Conservation (phyloP, 805 yeast genomes). For the Blastobotrys chiropterorum region DNA sequence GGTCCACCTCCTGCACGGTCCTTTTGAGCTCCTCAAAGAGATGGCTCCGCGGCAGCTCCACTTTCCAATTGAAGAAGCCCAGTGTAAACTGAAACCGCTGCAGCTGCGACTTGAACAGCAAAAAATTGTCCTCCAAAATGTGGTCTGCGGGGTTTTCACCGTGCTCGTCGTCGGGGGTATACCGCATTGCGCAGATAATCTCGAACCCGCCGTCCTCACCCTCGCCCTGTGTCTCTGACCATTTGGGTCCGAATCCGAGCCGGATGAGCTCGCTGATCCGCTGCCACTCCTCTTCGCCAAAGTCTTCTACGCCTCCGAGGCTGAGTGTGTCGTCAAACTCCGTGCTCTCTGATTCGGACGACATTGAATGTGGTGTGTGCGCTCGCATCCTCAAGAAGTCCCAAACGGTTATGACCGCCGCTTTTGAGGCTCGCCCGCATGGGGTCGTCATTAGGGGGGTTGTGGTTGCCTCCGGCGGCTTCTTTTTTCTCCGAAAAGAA, state of each 20-base stretch:
- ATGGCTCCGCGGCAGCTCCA: slow-evolving; percentile 37
- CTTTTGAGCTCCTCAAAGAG: slow-evolving; percentile 39
- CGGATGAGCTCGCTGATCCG: too few relatives aligned
- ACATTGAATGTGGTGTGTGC: too few relatives aligned
- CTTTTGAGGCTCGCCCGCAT: too few relatives aligned
- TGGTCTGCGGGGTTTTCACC: slow-evolving; percentile 24
- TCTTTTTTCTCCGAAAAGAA: background rate
- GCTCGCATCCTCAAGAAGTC: too few relatives aligned
- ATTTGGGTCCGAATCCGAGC: too few relatives aligned
- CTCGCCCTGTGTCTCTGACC: too few relatives aligned
- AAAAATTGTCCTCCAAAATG: slow-evolving; percentile 53
- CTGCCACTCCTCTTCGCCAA: background rate
- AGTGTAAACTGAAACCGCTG: slow-evolving; percentile 52
- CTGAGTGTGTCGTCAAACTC: background rate
- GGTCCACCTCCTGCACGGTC: slow-evolving; percentile 26
- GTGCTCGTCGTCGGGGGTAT: slow-evolving; percentile 48
- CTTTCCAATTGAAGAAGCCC: slow-evolving; percentile 46
- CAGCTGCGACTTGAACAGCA: slow-evolving; percentile 58
- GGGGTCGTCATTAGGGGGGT: too few relatives aligned
- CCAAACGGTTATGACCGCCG: too few relatives aligned
- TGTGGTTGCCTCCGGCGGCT: background rate
- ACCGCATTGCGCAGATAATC: slow-evolving; percentile 65
- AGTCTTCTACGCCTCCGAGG: background rate
- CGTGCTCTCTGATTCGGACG: background rate
- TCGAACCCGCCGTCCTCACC: slow-evolving; percentile 38